A percentile compares a stretch with the other conserved stretches of the same genome.
These are phyloP conservation scores for Paspalum vaginatum DNA, from an alignment of 176 grass and related monocot genomes.

Conservation along the genomic window DNA sequence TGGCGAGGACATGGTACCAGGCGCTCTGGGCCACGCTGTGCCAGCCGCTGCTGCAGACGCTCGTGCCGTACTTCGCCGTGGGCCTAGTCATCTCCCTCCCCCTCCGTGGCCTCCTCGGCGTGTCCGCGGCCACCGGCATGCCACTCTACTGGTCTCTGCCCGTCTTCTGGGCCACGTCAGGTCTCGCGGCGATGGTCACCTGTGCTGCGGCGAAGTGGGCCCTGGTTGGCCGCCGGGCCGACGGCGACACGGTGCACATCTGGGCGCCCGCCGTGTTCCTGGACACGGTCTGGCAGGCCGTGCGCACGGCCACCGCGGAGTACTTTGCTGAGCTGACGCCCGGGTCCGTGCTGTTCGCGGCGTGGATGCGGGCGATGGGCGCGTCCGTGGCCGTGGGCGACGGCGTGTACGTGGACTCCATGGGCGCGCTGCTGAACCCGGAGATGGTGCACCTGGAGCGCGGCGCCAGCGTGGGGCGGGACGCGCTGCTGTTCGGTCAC, in stretches of 20 bases:
- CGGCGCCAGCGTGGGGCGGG: constrained; percentile 59
- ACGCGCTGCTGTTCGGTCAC: constrained; percentile 71
- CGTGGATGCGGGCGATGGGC: constrained; percentile 66
- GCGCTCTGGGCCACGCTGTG: constrained; percentile 63
- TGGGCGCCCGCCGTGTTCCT: constrained; percentile 62
- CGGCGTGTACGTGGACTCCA: constrained; percentile 66
- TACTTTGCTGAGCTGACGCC: constrained; percentile 65
- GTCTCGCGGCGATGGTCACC: constrained; percentile 26
- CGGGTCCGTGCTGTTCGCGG: constrained; percentile 50
- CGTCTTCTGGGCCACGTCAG: constrained; percentile 53
- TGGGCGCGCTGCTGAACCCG: constrained; percentile 70
- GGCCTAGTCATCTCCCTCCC: constrained; percentile 55
- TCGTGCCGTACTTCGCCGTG: constrained; percentile 51
- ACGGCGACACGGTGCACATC: constrained; percentile 58
- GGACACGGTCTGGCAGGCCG: constrained; percentile 66
- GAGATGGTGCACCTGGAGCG: constrained; percentile 67
- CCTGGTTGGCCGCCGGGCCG: constrained; percentile 50
- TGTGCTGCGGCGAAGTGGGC: constrained; percentile 59
- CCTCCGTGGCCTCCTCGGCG: constrained; percentile 24
- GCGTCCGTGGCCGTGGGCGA: constrained; percentile 29
- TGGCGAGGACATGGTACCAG: constrained; percentile 60
- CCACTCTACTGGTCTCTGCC: constrained; percentile 57
- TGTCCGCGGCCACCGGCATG: neutral
- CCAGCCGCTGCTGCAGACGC: constrained; percentile 69
- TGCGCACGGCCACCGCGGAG: constrained; percentile 43